Evolutionary conservation across 2,329 filamentous ascomycete genomes (phyloP).

Genomic region (Aureobasidium sp.): DNA sequence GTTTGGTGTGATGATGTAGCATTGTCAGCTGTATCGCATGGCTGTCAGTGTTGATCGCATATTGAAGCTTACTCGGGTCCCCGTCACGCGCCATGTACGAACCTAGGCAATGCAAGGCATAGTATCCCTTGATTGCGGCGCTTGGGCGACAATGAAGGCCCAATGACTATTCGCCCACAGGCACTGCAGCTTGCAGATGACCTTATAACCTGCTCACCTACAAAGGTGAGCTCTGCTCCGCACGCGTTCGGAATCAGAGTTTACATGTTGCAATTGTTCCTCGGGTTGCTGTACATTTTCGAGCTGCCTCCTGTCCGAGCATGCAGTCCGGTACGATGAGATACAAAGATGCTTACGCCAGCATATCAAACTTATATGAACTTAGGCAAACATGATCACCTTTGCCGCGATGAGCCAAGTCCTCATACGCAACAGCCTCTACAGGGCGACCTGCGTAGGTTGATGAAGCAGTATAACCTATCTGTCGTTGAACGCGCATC

Average conservation of each 20-base stretch:
- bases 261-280: too few relatives aligned
- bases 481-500: not conserved
- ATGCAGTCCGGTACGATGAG: too few relatives aligned
- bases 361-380: too few relatives aligned
- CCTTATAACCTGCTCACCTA: not conserved
- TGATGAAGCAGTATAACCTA: not conserved
- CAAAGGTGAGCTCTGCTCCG: not conserved
- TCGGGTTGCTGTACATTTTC: too few relatives aligned
- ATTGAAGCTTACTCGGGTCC: too few relatives aligned
- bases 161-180: not conserved
- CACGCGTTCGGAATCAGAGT: not conserved
- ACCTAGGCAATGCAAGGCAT: not conserved
- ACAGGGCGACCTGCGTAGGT: not conserved
- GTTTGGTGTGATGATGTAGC: not conserved
- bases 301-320: too few relatives aligned
- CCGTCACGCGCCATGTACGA: too few relatives aligned
- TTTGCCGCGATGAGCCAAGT: not conserved
- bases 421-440: not conserved
- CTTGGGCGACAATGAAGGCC: not conserved
- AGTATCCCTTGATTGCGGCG: not conserved
- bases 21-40: not conserved
- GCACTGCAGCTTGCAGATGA: not conserved
- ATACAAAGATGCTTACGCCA: too few relatives aligned
- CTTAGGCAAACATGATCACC: not conserved
- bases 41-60: too few relatives aligned